A percentile compares a stretch with the other conserved stretches of the same genome.
Evolutionary conservation across 805 yeast species (phyloP).

Genomic region (Candida wancherniae): DNA sequence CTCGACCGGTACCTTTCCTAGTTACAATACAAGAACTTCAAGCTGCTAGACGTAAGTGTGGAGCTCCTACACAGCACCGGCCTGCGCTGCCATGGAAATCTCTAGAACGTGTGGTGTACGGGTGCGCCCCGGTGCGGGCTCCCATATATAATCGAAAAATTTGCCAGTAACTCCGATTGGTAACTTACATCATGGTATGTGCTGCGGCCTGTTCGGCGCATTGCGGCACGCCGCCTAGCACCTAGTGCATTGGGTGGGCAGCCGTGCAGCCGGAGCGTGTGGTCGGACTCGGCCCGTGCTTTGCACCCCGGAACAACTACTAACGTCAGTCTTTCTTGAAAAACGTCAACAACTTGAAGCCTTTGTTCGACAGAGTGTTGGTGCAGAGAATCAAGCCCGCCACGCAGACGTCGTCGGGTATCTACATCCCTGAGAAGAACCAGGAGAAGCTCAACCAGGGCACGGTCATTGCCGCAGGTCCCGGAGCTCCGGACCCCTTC

Average conservation of each 20-base stretch:
- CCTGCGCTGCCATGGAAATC: conserved; percentile 6
- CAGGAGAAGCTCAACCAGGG: conserved; percentile 92
- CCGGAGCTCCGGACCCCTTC: conserved; percentile 73
- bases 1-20: conserved; percentile 71
- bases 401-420: conserved; percentile 86
- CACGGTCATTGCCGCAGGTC: conserved; percentile 90
- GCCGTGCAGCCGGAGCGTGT: too few species aligned
- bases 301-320: too few species aligned
- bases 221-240: too few species aligned
- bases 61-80: not conserved
- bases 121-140: too few species aligned
- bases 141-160: too few species aligned
- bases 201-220: too few species aligned
- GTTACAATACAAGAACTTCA: not conserved
- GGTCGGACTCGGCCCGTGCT: too few species aligned
- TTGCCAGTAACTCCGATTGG: too few species aligned
- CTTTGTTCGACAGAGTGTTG: conserved; percentile 91
- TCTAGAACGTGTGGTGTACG: conserved; percentile 13
- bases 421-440: conserved; percentile 93
- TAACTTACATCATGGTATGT: too few species aligned
- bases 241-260: too few species aligned
- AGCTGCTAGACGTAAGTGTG: not conserved
- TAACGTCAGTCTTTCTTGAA: conserved; percentile 62
- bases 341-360: conserved; percentile 82
- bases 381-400: conserved; percentile 93